phyloP scores from a whole-genome alignment of 2,329 filamentous ascomycete genomes.

The Trichoderma afroharzianum region DNA sequence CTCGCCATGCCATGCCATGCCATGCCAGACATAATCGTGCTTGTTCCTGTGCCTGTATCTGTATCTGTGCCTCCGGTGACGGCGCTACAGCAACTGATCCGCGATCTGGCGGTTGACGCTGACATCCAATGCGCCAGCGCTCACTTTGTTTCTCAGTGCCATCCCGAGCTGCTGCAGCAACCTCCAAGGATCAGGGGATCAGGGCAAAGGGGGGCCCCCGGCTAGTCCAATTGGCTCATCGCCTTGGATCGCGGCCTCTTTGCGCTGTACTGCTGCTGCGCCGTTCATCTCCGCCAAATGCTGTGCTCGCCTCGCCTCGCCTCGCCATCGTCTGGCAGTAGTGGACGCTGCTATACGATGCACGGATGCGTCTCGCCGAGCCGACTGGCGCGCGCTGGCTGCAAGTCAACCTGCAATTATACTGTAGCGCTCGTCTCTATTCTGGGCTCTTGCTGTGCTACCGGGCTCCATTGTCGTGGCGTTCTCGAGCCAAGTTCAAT shows the following conservation, averaged over 20 bases:
- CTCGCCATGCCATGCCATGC: neutral
- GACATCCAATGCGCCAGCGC: neutral
- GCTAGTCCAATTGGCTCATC: neutral
- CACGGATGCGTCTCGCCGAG: neutral
- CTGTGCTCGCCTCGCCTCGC: neutral
- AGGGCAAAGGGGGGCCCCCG: neutral
- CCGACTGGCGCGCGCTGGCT: constrained; percentile 1
- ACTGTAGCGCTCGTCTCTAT: constrained; percentile 10
- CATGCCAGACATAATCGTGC: constrained; percentile 2
- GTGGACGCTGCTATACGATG: neutral
- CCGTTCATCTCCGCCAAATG: constrained; percentile 3
- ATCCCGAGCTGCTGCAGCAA: neutral
- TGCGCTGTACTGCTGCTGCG: neutral
- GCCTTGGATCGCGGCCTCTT: neutral
- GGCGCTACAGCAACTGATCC: neutral
- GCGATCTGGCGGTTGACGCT: constrained; percentile 9
- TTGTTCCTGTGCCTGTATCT: neutral
- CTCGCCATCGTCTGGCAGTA: neutral
- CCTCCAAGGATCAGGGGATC: neutral
- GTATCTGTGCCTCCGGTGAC: neutral
- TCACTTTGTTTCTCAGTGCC: neutral
- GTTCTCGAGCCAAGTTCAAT: neutral
- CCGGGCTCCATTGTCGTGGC: neutral
- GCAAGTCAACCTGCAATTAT: constrained; percentile 11
- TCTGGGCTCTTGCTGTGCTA: neutral